Conservation (phyloP, 2,329 filamentous ascomycete genomes). For the Nemania sp. region DNA sequence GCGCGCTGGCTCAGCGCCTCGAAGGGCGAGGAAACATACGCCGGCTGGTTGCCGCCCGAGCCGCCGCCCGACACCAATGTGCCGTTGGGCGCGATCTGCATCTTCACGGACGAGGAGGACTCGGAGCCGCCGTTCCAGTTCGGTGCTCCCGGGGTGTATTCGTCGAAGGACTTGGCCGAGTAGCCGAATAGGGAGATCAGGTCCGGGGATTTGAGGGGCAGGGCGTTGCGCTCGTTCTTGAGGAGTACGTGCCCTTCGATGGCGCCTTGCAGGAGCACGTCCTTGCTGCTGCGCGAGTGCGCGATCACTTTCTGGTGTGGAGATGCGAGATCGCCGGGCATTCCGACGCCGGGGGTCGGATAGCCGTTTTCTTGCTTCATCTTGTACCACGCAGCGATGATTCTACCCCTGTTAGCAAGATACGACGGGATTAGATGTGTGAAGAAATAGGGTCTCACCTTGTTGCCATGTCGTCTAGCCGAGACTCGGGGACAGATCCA, state of each 20-base stretch:
- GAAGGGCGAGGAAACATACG: slow-evolving; percentile 46
- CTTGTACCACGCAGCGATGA: slow-evolving; percentile 60
- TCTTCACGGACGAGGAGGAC: slow-evolving; percentile 33
- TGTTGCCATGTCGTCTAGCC: slow-evolving; percentile 65
- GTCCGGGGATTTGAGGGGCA: slow-evolving; percentile 56
- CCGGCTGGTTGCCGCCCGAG: slow-evolving; percentile 38
- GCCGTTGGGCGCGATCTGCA: slow-evolving; percentile 49
- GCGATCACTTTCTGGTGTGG: slow-evolving; percentile 59
- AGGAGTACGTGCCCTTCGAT: slow-evolving; percentile 65
- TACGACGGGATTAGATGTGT: too few relatives aligned
- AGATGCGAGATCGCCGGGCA: slow-evolving; percentile 50
- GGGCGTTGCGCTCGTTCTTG: slow-evolving; percentile 59
- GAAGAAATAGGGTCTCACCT: too few relatives aligned
- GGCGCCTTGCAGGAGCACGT: slow-evolving; percentile 55
- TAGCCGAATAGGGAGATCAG: slow-evolving; percentile 63
- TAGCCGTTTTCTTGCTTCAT: slow-evolving; percentile 54
- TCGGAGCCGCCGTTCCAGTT: slow-evolving; percentile 39
- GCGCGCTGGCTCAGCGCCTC: slow-evolving; percentile 47
- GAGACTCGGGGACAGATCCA: slow-evolving; percentile 57
- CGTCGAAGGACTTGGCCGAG: slow-evolving; percentile 53
- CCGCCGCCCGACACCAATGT: slow-evolving; percentile 43
- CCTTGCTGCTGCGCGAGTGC: slow-evolving; percentile 48
- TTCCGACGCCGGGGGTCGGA: slow-evolving; percentile 50
- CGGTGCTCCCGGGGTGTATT: slow-evolving; percentile 41
- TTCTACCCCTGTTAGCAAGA: slow-evolving; percentile 33